A percentile compares a stretch with the other conserved stretches of the same genome.
phyloP scores from a whole-genome alignment of 495 filamentous ascomycete genomes.

The Letharia columbiana region DNA sequence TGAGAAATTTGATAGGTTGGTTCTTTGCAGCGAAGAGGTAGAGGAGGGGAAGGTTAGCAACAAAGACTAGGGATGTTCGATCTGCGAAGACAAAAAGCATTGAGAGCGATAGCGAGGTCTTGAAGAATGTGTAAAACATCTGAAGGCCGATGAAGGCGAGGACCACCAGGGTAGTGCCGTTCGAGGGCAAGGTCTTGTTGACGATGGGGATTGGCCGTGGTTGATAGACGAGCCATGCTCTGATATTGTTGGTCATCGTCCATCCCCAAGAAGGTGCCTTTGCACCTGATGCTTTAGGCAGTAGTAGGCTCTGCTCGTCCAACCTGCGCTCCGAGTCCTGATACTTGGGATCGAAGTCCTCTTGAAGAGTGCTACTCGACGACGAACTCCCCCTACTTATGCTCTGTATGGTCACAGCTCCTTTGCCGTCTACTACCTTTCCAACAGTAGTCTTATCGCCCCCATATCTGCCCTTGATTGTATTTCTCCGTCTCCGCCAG shows the following conservation, averaged over 20 bases:
- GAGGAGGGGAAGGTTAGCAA: conserved; percentile 51
- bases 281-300: background rate
- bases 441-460: background rate
- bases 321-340: background rate
- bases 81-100: conserved; percentile 38
- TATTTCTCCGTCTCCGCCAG: conserved; percentile 12
- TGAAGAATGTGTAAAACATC: conserved; percentile 46
- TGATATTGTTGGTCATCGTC: conserved; percentile 4
- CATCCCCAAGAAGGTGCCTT: background rate
- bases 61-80: conserved; percentile 43
- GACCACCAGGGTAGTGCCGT: conserved; percentile 42
- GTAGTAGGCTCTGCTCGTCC: conserved; percentile 16
- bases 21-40: conserved; percentile 58
- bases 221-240: conserved; percentile 41
- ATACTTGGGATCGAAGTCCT: conserved; percentile 8
- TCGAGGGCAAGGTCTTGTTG: conserved; percentile 47
- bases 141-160: conserved; percentile 44
- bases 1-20: conserved; percentile 48
- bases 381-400: conserved; percentile 16
- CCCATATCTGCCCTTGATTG: background rate
- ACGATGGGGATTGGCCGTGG: conserved; percentile 45
- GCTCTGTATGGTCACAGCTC: background rate
- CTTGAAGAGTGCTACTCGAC: conserved; percentile 19
- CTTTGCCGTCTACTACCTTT: background rate
- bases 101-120: conserved; percentile 33